Conservation (phyloP, 2,329 filamentous ascomycete species). For the Talaromyces pinophilus region DNA sequence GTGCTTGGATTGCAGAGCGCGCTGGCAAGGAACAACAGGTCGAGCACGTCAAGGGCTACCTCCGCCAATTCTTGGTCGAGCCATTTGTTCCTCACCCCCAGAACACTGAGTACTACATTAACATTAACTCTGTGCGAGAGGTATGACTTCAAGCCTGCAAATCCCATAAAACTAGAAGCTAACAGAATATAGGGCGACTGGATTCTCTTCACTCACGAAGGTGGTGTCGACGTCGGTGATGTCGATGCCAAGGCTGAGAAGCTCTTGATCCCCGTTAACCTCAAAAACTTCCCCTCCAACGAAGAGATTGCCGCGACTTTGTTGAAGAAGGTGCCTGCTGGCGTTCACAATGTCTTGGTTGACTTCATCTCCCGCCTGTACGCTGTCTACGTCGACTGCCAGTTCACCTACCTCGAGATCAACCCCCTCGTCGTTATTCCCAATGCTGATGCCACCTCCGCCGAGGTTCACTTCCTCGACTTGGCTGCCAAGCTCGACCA, state of each 20-base stretch:
- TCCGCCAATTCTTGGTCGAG: slow-evolving; percentile 96
- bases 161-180: neutral
- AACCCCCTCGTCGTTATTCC: slow-evolving; percentile 98
- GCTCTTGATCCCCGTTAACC: slow-evolving; percentile 94
- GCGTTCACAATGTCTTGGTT: slow-evolving; percentile 95
- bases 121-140: slow-evolving; percentile 99
- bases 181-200: slow-evolving; percentile 75
- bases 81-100: slow-evolving; percentile 95
- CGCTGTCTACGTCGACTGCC: slow-evolving; percentile 98
- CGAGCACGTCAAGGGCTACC: slow-evolving; percentile 82
- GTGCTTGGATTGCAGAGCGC: slow-evolving; percentile 88
- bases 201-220: slow-evolving; percentile 99
- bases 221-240: slow-evolving; percentile 99
- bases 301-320: slow-evolving; percentile 83
- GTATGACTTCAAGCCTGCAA: slow-evolving; percentile 59
- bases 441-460: slow-evolving; percentile 87
- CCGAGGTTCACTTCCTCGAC: slow-evolving; percentile 96
- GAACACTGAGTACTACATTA: slow-evolving; percentile 99
- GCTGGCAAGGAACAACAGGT: slow-evolving; percentile 92
- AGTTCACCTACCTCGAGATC: slow-evolving; percentile 99
- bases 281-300: slow-evolving; percentile 92
- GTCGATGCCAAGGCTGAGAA: slow-evolving; percentile 99
- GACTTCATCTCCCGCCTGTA: slow-evolving; percentile 99
- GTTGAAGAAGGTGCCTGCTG: slow-evolving; percentile 89
- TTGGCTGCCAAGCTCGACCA: slow-evolving; percentile 98